Evolutionary conservation across 306 rosid species (phyloP).

Genomic region (Cucurbita argyrosperma): DNA sequence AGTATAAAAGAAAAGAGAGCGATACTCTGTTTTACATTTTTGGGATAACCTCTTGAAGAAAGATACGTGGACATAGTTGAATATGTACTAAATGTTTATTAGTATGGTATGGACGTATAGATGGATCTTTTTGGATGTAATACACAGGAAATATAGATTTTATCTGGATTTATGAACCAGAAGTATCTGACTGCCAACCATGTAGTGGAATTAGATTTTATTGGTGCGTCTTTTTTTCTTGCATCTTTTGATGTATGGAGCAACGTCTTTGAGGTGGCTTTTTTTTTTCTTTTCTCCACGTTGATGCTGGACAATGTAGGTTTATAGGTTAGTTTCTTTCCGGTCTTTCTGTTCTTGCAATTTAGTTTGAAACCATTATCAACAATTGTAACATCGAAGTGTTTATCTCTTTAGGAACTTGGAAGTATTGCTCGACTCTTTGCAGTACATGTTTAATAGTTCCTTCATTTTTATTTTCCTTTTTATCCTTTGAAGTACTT

Average conservation of each 20-base stretch:
- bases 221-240: neutral
- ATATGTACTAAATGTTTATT: neutral
- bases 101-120: neutral
- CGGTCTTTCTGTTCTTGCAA: neutral
- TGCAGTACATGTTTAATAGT: constrained; percentile 3
- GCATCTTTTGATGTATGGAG: neutral
- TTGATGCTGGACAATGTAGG: neutral
- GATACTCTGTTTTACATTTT: neutral
- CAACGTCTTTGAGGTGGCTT: neutral
- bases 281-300: neutral
- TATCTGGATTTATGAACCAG: neutral
- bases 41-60: neutral
- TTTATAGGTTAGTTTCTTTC: neutral
- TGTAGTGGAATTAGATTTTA: neutral
- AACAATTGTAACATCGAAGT: neutral
- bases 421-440: neutral
- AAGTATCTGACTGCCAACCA: neutral
- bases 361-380: neutral
- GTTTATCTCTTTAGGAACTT: neutral
- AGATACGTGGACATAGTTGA: neutral
- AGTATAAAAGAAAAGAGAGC: neutral
- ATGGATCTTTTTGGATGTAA: neutral
- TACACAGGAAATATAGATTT: neutral
- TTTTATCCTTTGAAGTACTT: neutral
- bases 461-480: constrained; percentile 6